Evolutionary conservation across 768 basidiomycete genomes (phyloP).

Genomic region (Boletus rubescentipes): DNA sequence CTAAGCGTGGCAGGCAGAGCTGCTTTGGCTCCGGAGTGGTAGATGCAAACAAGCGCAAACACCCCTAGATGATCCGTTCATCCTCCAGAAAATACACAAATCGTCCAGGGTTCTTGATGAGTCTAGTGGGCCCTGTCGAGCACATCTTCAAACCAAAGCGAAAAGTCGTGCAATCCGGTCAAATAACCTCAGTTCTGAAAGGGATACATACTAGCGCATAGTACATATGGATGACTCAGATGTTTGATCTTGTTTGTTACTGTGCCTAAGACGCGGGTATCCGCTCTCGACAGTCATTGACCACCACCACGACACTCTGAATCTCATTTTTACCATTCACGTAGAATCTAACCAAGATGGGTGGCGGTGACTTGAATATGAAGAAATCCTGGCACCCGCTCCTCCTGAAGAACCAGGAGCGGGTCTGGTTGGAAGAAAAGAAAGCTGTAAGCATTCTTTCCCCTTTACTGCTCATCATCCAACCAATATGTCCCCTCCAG

Average conservation of each 20-base stretch:
- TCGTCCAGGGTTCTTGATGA: neutral
- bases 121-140: neutral
- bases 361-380: slow-evolving; percentile 98
- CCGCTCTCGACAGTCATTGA: neutral
- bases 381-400: slow-evolving; percentile 99
- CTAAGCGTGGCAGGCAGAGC: neutral
- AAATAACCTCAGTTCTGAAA: too few relatives aligned
- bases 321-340: slow-evolving; percentile 4
- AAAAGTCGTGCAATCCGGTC: neutral
- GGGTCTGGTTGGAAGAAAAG: slow-evolving; percentile 99
- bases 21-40: neutral
- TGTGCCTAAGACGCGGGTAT: neutral
- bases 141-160: too few relatives aligned
- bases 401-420: slow-evolving; percentile 97
- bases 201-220: too few relatives aligned
- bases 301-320: slow-evolving; percentile 8
- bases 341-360: slow-evolving; percentile 67
- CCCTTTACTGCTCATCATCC: neutral
- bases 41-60: slow-evolving; percentile 34
- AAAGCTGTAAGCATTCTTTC: slow-evolving; percentile 65
- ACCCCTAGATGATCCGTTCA: neutral
- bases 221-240: neutral
- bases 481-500: slow-evolving; percentile 40
- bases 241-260: neutral
- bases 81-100: neutral